Evolutionary conservation across 371 early-diverging fungal genomes (phyloP), one percentile per base, ranked within the genome.

Genomic region (Globomyces sp.): DNA sequence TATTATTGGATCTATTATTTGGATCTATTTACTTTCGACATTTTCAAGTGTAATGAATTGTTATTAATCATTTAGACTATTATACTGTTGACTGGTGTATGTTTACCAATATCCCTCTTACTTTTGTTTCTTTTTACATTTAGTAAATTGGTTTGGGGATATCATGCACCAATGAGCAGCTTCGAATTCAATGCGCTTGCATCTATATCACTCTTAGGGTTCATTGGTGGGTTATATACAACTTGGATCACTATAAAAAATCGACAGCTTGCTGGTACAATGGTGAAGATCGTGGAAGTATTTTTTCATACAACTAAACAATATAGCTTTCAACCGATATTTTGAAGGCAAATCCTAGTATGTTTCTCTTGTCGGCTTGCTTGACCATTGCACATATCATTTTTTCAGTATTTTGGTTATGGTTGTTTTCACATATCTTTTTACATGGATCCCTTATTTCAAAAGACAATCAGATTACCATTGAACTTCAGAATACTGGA

Each of bases 251-350:
- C 58, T 11, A 36, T n/a, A 39, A 58, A 46, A 46, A 58, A 46
- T 46, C 8, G 58, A 36, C 11, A 46, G 6, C n/a, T 58, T 8
- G 58, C 46, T 4, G 58, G 6, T 44, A 37, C 36, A 5, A 5
- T 58, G 58, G 46, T 36, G 1, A 46, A 13, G 1, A 58, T 58
- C 36, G 34, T 40, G 24, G 24, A 24, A 24, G 24, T 24, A 24
- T 24, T 24, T 24, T 24, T 24, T 24, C 24, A 24, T 24, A 24
- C 24, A 24, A 24, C 24, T 24, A 24, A 24, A 24, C 24, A 24
- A 24, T 24, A 55, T 57, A 89, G 87, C 78, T 92, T 50, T 86
- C 92, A 37, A 88, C 87, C 69, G 89, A 89, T 64, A 84, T 90
- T 10, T 67, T 92, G 36, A 78, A 84, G 70, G 83, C 77, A 62